Evolutionary conservation across 1,139 yeast genomes (phyloP).

Genomic region (Yamadazyma sp.): DNA sequence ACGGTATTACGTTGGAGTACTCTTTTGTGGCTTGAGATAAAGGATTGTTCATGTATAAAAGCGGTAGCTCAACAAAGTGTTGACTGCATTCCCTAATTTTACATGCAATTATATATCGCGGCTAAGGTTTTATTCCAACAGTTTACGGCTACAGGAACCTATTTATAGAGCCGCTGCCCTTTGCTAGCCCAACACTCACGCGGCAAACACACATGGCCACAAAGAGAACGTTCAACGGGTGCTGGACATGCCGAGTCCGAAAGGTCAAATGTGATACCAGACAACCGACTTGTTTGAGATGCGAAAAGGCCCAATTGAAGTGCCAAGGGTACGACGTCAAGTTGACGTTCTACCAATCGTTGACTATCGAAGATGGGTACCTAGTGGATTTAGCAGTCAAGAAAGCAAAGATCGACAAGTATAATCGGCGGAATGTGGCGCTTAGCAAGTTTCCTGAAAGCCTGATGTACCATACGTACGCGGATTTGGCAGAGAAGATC

Average conservation of each 20-base stretch:
- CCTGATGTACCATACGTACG: conserved; percentile 34
- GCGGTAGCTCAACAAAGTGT: not conserved
- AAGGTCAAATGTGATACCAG: conserved; percentile 52
- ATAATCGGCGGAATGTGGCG: conserved; percentile 39
- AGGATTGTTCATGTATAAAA: conserved; percentile 5
- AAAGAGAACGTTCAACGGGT: conserved; percentile 46
- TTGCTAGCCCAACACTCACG: too few relatives aligned
- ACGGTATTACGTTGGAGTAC: conserved; percentile 54
- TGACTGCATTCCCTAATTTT: too few relatives aligned
- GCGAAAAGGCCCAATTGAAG: conserved; percentile 38
- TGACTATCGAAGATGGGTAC: conserved; percentile 23
- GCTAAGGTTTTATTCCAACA: not conserved
- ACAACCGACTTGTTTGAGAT: conserved; percentile 43
- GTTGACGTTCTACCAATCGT: conserved; percentile 42
- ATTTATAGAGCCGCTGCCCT: too few relatives aligned
- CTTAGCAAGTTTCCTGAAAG: conserved; percentile 33
- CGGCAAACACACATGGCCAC: too few relatives aligned
- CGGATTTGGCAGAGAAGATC: conserved; percentile 26
- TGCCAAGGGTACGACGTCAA: conserved; percentile 45
- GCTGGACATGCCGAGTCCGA: conserved; percentile 53
- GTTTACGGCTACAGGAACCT: too few relatives aligned
- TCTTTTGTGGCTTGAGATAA: conserved; percentile 21
- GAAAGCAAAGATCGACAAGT: conserved; percentile 23
- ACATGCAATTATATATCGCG: not conserved
- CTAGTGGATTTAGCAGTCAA: conserved; percentile 20